These are phyloP conservation scores for Apiospora kogelbergensis DNA, from an alignment of 2,329 filamentous ascomycete species.

Conservation along the genomic window DNA sequence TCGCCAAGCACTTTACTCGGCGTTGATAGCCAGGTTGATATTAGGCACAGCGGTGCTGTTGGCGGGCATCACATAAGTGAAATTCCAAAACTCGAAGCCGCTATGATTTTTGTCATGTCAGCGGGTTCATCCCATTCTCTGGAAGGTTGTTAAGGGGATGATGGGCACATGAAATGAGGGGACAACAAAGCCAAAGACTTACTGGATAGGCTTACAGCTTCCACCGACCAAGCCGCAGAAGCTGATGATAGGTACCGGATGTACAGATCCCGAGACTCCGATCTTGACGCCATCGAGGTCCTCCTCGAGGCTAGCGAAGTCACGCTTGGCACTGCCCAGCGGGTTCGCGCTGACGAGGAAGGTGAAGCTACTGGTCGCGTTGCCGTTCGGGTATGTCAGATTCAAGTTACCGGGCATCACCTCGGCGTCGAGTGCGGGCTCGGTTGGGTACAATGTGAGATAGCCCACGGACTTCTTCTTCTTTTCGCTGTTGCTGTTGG, in stretches of 20 bases:
- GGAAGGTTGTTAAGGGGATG: background rate
- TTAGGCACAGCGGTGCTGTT: conserved; percentile 12
- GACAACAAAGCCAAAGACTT: background rate
- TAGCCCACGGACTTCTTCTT: conserved; percentile 18
- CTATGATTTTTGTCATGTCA: background rate
- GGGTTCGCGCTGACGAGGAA: conserved; percentile 40
- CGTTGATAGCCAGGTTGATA: conserved; percentile 11
- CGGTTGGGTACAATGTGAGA: conserved; percentile 34
- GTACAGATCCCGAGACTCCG: conserved; percentile 33
- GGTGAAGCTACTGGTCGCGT: conserved; percentile 37
- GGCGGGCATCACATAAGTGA: conserved; percentile 17
- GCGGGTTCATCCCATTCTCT: background rate
- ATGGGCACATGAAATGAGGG: background rate
- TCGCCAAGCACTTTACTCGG: background rate
- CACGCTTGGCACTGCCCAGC: conserved; percentile 26
- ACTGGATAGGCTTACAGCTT: conserved; percentile 15
- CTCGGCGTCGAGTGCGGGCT: conserved; percentile 33
- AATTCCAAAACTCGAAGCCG: conserved; percentile 30
- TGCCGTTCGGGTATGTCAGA: conserved; percentile 46
- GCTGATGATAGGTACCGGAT: conserved; percentile 29
- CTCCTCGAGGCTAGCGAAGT: conserved; percentile 33
- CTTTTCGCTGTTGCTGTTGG: too few species aligned
- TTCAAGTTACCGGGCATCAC: conserved; percentile 35
- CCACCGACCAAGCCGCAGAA: conserved; percentile 31
- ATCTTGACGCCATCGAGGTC: conserved; percentile 41